Percentiles rank a stretch among this genome's conserved stretches.
Evolutionary conservation across 2,329 filamentous ascomycete genomes (phyloP).

Genomic region (Sporothrix humicola): DNA sequence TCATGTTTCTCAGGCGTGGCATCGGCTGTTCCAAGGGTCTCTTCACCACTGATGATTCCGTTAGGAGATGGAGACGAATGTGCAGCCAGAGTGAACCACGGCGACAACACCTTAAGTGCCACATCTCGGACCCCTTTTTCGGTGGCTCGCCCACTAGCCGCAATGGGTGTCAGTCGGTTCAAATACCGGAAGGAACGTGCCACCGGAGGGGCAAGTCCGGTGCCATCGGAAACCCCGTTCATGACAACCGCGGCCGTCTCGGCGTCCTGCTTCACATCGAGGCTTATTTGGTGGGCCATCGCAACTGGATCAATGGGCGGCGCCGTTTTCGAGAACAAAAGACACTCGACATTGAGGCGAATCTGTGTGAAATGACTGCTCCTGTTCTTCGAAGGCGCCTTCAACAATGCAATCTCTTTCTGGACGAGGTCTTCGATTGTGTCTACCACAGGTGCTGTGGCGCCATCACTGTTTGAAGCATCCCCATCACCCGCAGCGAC

Average conservation of each 20-base stretch:
- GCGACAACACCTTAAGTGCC: conserved; percentile 64
- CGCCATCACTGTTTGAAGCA: neutral
- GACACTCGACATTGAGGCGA: conserved; percentile 63
- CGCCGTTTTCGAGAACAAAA: conserved; percentile 66
- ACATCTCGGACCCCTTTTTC: conserved; percentile 71
- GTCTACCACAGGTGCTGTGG: conserved; percentile 40
- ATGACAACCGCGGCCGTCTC: conserved; percentile 52
- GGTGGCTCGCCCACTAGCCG: conserved; percentile 66
- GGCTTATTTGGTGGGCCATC: conserved; percentile 61
- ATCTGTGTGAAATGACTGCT: conserved; percentile 59
- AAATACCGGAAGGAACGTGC: conserved; percentile 53
- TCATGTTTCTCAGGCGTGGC: neutral
- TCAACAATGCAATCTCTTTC: conserved; percentile 71
- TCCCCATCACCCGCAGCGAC: too few relatives aligned
- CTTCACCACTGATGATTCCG: neutral
- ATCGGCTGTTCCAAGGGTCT: neutral
- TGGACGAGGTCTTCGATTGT: conserved; percentile 77
- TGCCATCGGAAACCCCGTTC: conserved; percentile 21
- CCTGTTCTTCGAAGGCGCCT: conserved; percentile 49
- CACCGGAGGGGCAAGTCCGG: neutral
- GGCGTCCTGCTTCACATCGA: conserved; percentile 55
- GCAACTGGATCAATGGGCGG: conserved; percentile 61
- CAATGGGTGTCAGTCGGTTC: conserved; percentile 62
- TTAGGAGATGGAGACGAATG: conserved; percentile 35
- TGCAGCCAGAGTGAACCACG: conserved; percentile 62